phyloP scores from a whole-genome alignment of 352 stramenopile species.

The Thalassiosira sp. region DNA sequence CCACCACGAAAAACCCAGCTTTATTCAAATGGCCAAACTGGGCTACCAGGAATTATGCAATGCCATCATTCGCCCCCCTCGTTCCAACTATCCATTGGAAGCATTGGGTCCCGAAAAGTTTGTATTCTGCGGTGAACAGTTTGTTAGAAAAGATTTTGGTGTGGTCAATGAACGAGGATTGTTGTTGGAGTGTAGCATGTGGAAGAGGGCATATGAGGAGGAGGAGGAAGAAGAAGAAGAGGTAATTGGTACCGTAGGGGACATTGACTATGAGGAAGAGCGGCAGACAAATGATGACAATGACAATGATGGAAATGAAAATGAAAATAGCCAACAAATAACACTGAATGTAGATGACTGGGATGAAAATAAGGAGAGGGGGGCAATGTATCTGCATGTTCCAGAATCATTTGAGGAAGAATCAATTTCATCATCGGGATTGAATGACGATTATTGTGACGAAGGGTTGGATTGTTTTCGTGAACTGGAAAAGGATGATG shows the following conservation, averaged over 20 bases:
- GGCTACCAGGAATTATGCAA: constrained; percentile 95
- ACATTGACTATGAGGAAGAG: not conserved
- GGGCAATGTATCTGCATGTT: constrained; percentile 47
- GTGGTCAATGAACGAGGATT: constrained; percentile 83
- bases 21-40: constrained; percentile 78
- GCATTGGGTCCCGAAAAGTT: constrained; percentile 91
- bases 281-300: not conserved
- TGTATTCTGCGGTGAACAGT: constrained; percentile 86
- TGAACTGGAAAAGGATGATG: constrained; percentile 9
- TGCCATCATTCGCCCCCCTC: constrained; percentile 95
- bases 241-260: not conserved
- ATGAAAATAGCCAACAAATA: constrained; percentile 22
- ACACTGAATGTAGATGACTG: constrained; percentile 44
- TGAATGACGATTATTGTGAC: constrained; percentile 9
- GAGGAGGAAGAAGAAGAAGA: constrained; percentile 22
- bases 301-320: constrained; percentile 2
- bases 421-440: not conserved
- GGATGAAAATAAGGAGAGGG: constrained; percentile 44
- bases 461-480: too few species aligned
- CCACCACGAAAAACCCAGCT: constrained; percentile 46
- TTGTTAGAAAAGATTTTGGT: constrained; percentile 91
- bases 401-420: constrained; percentile 17
- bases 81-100: constrained; percentile 89
- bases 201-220: constrained; percentile 60
- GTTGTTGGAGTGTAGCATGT: constrained; percentile 93